A percentile compares a stretch with the other conserved stretches of the same genome.
Evolutionary conservation across 257 asterid species (phyloP).

Genomic region (Capsicum rhomboideum): DNA sequence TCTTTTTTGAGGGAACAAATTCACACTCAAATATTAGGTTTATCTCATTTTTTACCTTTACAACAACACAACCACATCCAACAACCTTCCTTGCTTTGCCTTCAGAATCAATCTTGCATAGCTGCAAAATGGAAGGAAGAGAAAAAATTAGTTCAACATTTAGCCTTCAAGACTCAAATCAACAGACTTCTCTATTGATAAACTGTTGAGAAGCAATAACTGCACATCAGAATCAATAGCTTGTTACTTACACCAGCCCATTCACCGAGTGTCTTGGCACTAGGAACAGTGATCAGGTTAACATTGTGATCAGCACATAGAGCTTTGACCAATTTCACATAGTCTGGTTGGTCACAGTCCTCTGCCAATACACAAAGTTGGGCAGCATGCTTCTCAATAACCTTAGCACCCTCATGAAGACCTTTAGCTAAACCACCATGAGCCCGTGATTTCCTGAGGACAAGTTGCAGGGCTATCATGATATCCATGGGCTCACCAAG

Average conservation of each 20-base stretch:
- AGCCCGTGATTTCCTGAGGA: slow-evolving; percentile 56
- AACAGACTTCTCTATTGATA: not conserved
- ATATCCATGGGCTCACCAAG: slow-evolving; percentile 59
- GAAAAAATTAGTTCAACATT: not conserved
- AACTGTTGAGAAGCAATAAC: not conserved
- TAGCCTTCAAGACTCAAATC: not conserved
- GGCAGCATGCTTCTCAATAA: slow-evolving; percentile 61
- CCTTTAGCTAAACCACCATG: slow-evolving; percentile 64
- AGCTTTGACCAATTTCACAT: slow-evolving; percentile 63
- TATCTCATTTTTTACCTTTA: slow-evolving; percentile 32
- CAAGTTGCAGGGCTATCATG: slow-evolving; percentile 56
- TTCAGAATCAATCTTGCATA: slow-evolving; percentile 72
- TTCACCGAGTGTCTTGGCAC: slow-evolving; percentile 70
- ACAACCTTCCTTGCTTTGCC: slow-evolving; percentile 80
- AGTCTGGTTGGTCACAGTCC: slow-evolving; percentile 64
- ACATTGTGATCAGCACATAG: slow-evolving; percentile 70
- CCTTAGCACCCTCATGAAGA: slow-evolving; percentile 60
- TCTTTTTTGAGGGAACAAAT: not conserved
- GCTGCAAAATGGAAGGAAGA: slow-evolving; percentile 19
- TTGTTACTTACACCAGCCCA: slow-evolving; percentile 62
- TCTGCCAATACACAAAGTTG: slow-evolving; percentile 69
- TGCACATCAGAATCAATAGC: not conserved
- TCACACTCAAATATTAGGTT: not conserved
- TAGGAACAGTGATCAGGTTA: slow-evolving; percentile 50
- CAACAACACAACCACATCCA: slow-evolving; percentile 63